Evolutionary conservation across 805 yeast genomes (phyloP), one percentile per base, ranked within the genome.

Genomic region (Metschnikowia anglica): DNA sequence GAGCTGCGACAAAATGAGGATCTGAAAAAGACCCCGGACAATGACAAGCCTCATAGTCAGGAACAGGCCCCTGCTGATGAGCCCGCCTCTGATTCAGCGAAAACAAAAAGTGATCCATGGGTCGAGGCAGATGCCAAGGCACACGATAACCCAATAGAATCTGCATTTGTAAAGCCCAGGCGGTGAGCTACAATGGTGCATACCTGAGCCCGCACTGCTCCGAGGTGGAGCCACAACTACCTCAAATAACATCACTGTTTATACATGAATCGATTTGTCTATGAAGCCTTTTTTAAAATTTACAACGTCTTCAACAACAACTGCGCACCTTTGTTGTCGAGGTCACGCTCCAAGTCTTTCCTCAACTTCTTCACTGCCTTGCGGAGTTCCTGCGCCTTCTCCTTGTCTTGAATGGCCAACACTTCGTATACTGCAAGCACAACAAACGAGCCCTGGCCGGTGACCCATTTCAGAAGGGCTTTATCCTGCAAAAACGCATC

Each of bases 391-490:
- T 75, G 68, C 39, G 76, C 72, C 34, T 70, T 66, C 38, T 65
- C 58, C 19, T 65, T 57, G 34, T 65, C 59, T 45, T 46, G 54
- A 3, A 69, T 71, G 38, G 69, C 66, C 55, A 85, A 70, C 21
- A 76, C 75, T 65, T 91, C 97, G 53, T 73, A 76, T n/a, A 88
- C 65, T 0, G 96, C 79, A 37, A 88, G 90, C 41, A 90, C 71
- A 13, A 88, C 86, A 59, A 91, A 91, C 13, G 95, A 80, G 30
- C 93, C 87, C 48, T 77, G 77, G 34, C 73, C 70, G 21, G 58
- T 43, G 33, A 84, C 76, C 97, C 97, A 91, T 27, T 65, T 66
- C 24, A 43, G 44, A 27, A 87, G 65, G 18, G 62, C 60, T 41
- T 77, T 49, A 32, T 49, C 73, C 24, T 71, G 73, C 47, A 74